Evolutionary conservation across 306 rosid species (phyloP).

Genomic region (Luffa acutangula): DNA sequence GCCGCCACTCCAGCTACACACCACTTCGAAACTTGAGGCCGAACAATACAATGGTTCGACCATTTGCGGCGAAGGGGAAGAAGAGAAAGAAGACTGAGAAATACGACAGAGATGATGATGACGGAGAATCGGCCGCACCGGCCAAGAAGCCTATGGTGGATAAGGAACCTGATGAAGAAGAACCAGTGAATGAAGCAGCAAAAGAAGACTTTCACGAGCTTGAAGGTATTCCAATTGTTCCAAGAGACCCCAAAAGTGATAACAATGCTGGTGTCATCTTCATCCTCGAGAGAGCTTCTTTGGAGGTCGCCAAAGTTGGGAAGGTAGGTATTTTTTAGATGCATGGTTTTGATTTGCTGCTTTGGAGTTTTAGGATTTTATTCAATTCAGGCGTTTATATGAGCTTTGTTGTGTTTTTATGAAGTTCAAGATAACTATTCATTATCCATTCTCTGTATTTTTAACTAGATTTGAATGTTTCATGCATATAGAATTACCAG

Average conservation of each 20-base stretch:
- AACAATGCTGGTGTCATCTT: constrained; percentile 39
- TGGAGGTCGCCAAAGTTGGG: constrained; percentile 84
- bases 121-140: background rate
- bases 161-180: background rate
- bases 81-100: constrained; percentile 44
- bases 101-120: constrained; percentile 26
- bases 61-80: constrained; percentile 36
- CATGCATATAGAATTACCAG: constrained; percentile 45
- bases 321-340: constrained; percentile 32
- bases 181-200: constrained; percentile 6
- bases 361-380: background rate
- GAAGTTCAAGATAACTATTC: background rate
- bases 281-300: constrained; percentile 75
- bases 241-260: constrained; percentile 13
- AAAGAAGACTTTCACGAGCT: constrained; percentile 17
- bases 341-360: background rate
- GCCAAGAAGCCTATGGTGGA: constrained; percentile 11
- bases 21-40: background rate
- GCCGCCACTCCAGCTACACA: background rate
- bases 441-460: background rate
- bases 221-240: constrained; percentile 44
- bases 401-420: background rate
- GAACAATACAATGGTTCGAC: constrained; percentile 36
- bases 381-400: background rate
- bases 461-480: background rate